Base-by-base conservation (phyloP, 768 basidiomycete genomes). In the Boletus rex-veris region DNA sequence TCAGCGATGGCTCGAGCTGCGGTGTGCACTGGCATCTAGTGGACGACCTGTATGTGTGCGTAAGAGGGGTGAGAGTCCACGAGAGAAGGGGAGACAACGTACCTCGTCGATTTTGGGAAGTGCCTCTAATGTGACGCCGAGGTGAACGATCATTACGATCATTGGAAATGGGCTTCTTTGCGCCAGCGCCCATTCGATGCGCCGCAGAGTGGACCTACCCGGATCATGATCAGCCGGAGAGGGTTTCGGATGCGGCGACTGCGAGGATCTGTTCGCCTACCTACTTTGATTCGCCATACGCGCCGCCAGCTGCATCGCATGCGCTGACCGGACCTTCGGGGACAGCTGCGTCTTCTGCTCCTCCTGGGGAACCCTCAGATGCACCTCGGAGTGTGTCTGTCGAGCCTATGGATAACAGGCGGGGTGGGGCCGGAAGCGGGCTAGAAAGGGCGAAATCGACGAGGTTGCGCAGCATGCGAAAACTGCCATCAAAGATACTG, bases 141-240 rank as follows among this genome's bases (percentile, higher is more conserved):
- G 57, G 43, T 57, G 58, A 5, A 75, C 66, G 33, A 76, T 57
- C 26, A 60, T 54, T 7, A 75, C n/a, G n/a, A n/a, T n/a, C n/a
- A n/a, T n/a, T n/a, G 76, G n/a, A 75, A 54, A 65, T 68, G 74
- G 37, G 76, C 71, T 19, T 59, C 52, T 31, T 64, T 59, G 30
- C 75, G 73, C 77, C 76, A 76, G 26, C 63, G 64, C 1, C 77
- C 77, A 48, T 71, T 72, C 1, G 39, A 36, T 15, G 65, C 67
- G 7, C 76, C 72, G 12, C 64, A 62, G 0, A 78, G 58, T 48
- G 74, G 74, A 5, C 77, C 75, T 0, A 74, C 60, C 44, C 77
- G 74, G 36, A 76, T 40, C 10, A 66, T 57, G 28, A 72, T 61
- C 2, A 58, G 61, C 58, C 58, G 64, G 50, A 64, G 54, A 45